These are phyloP conservation scores for Sphenostylis stenocarpa DNA, from an alignment of 306 rosid genomes.

Conservation along the genomic window DNA sequence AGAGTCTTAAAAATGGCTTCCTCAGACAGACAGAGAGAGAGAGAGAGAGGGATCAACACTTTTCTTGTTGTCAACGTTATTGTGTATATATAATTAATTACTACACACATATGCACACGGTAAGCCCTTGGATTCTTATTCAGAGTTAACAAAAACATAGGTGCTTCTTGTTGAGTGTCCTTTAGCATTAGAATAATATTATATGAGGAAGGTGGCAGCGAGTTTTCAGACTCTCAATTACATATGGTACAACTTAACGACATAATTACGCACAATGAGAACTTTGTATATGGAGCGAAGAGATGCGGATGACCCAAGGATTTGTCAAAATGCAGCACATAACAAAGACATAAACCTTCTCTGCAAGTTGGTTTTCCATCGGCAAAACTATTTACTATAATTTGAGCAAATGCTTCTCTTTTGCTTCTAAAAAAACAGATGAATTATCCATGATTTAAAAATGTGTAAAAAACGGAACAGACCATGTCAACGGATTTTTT, in stretches of 20 bases:
- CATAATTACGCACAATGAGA: constrained; percentile 21
- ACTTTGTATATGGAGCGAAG: background rate
- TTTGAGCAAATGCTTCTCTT: background rate
- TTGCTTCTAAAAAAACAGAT: background rate
- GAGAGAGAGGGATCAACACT: constrained; percentile 15
- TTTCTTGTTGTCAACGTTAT: constrained; percentile 33
- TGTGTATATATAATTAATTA: background rate
- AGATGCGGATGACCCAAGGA: constrained; percentile 19
- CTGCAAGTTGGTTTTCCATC: background rate
- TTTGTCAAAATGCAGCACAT: constrained; percentile 16
- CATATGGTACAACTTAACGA: background rate
- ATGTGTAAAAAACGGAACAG: background rate
- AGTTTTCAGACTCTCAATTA: constrained; percentile 16
- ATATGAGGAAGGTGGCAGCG: constrained; percentile 13
- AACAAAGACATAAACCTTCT: background rate
- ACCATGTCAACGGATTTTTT: background rate
- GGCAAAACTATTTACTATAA: background rate
- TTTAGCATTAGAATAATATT: constrained; percentile 25
- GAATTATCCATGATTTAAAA: background rate
- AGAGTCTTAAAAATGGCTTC: background rate
- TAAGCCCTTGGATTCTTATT: constrained; percentile 22
- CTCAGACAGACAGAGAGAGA: background rate
- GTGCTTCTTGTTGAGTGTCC: background rate
- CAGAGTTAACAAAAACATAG: background rate
- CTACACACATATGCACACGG: background rate